These are phyloP conservation scores for Penicillium expansum DNA, from an alignment of 2,329 filamentous ascomycete genomes.

Conservation along the genomic window DNA sequence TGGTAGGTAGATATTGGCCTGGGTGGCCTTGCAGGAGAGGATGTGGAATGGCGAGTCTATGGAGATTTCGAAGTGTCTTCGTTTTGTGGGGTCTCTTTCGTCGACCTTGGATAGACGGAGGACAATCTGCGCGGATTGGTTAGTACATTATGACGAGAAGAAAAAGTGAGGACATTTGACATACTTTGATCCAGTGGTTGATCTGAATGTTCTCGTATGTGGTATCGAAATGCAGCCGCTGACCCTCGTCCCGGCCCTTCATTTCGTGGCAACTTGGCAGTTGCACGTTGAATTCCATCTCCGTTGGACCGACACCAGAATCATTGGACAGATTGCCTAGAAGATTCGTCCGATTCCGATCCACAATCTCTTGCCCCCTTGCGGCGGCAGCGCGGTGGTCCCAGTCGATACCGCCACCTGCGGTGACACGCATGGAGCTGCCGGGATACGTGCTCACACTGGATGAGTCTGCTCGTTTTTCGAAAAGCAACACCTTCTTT, in stretches of 20 bases:
- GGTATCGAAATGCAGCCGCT: constrained; percentile 79
- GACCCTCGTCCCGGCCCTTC: constrained; percentile 64
- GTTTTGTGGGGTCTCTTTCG: constrained; percentile 70
- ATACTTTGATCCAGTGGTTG: constrained; percentile 93
- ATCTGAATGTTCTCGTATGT: constrained; percentile 93
- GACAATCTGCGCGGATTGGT: constrained; percentile 63
- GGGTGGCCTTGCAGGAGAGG: constrained; percentile 87
- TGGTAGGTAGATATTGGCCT: constrained; percentile 81
- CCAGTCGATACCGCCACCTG: constrained; percentile 76
- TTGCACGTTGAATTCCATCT: constrained; percentile 92
- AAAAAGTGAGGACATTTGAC: constrained; percentile 19
- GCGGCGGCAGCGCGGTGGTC: constrained; percentile 57
- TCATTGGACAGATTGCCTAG: constrained; percentile 78
- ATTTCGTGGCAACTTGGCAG: constrained; percentile 85
- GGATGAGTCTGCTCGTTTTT: constrained; percentile 78
- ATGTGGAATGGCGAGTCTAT: constrained; percentile 95
- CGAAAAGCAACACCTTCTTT: constrained; percentile 79
- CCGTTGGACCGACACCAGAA: constrained; percentile 77
- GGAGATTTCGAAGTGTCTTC: constrained; percentile 90
- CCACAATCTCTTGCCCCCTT: constrained; percentile 54
- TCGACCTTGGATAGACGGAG: constrained; percentile 87
- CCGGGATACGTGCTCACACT: constrained; percentile 70
- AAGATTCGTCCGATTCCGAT: constrained; percentile 63
- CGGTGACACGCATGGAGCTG: constrained; percentile 72
- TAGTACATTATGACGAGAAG: constrained; percentile 8